A percentile compares a stretch with the other conserved stretches of the same genome.
phyloP scores from a whole-genome alignment of 371 early-diverging fungal genomes.

The Rhizopus sp. region DNA sequence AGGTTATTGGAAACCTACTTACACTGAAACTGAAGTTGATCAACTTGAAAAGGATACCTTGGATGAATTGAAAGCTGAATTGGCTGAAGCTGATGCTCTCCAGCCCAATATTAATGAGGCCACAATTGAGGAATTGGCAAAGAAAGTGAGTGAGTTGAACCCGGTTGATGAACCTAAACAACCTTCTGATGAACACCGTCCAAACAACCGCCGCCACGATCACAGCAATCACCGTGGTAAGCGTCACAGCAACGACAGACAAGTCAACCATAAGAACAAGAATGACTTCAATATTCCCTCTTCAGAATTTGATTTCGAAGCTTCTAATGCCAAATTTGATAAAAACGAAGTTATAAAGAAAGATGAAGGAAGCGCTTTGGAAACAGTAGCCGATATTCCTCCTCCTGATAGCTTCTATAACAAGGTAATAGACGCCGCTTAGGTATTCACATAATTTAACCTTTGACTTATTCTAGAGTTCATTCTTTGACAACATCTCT shows the following conservation, averaged over 20 bases:
- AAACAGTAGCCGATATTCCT: constrained; percentile 54
- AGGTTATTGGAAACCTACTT: constrained; percentile 23
- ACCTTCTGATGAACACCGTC: constrained; percentile 10
- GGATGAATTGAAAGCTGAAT: constrained; percentile 28
- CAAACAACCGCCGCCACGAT: constrained; percentile 17
- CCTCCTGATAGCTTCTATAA: constrained; percentile 63
- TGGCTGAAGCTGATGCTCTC: constrained; percentile 25
- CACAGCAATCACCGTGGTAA: constrained; percentile 36
- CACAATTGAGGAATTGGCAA: constrained; percentile 58
- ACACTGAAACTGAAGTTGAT: constrained; percentile 4
- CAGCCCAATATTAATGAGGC: constrained; percentile 43
- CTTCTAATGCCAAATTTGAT: constrained; percentile 91
- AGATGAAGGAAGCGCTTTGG: constrained; percentile 33
- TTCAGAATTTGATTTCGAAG: constrained; percentile 94
- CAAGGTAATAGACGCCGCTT: constrained; percentile 8
- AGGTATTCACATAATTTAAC: neutral
- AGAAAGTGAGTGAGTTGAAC: constrained; percentile 60
- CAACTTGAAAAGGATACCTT: constrained; percentile 23
- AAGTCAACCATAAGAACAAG: constrained; percentile 34
- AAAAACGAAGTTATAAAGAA: constrained; percentile 74
- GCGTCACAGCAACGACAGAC: constrained; percentile 8
- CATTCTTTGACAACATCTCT: constrained; percentile 97
- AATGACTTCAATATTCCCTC: constrained; percentile 70
- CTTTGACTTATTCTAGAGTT: constrained; percentile 33
- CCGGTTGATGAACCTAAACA: constrained; percentile 20